Evolutionary conservation across 306 rosid genomes (phyloP), one percentile per base, ranked within the genome.

Genomic region (Senna siamea): DNA sequence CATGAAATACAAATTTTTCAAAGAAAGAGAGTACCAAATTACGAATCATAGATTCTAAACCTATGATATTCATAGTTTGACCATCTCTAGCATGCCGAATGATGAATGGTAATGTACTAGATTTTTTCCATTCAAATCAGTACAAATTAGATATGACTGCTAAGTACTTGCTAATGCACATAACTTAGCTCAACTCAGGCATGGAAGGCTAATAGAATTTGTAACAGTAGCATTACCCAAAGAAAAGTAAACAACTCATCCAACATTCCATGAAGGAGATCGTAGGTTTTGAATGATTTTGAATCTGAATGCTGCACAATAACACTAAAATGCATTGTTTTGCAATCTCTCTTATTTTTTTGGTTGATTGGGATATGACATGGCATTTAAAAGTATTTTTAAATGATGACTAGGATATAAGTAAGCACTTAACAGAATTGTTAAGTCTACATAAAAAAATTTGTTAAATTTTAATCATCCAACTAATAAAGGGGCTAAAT

Each of bases 181-280:
- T 50, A 10, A 50, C 23, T 68, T 7, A 26, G 8, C 30, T 67
- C 46, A 14, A 69, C 9, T 17, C 61, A 69, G 34, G 46, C 26
- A 28, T 12, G 22, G 47, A 68, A n/a, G 46, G 48, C 72, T 51
- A 22, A 38, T 1, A 60, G 17, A 2, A 47, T 46, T 47, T 32
- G 17, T 11, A 32, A 48, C 60, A 8, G 26, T 22, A 19, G 26
- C 60, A 15, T 10, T 50, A 50, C 54, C 15, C 41, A 17, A 60
- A 34, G 46, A 28, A 13, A 30, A 68, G 46, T 17, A 8, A 9
- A 5, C 1, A 14, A 6, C 32, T 32, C 32, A 17, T 17, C 46
- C 60, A 18, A n/a, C 35, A 47, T 23, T 18, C 37, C 69, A 73
- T 18, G 38, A 46, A 60, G 23, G 26, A 73, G 15, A 46, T 71